A percentile compares a stretch with the other conserved stretches of the same genome.
phyloP scores from a whole-genome alignment of 2,329 filamentous ascomycete species.

The Colletotrichum sp. region DNA sequence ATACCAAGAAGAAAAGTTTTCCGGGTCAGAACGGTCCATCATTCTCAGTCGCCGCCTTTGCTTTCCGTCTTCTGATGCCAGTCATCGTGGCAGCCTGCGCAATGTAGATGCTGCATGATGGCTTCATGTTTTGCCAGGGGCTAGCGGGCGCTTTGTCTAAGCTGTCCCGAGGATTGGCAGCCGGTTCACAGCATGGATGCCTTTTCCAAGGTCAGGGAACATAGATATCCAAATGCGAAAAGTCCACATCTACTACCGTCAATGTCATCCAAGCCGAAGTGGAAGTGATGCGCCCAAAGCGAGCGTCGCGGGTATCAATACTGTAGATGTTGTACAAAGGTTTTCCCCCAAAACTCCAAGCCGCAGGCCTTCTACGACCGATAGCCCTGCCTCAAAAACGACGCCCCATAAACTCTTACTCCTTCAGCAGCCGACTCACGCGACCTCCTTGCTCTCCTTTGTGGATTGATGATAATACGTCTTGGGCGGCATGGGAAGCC shows the following conservation, averaged over 20 bases:
- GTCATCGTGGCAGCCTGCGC: not conserved
- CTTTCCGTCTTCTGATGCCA: not conserved
- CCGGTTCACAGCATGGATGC: not conserved
- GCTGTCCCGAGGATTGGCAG: not conserved
- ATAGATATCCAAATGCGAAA: not conserved
- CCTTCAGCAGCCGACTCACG: not conserved
- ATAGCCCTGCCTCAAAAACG: not conserved
- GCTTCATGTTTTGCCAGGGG: not conserved
- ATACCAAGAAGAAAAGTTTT: conserved; percentile 17
- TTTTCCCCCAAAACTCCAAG: not conserved
- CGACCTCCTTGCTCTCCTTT: conserved; percentile 25
- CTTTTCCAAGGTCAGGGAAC: not conserved
- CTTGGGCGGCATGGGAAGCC: conserved; percentile 50
- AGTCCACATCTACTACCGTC: not conserved
- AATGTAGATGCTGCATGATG: not conserved
- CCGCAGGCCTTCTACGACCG: not conserved
- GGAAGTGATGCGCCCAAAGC: conserved; percentile 2
- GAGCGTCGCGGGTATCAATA: conserved; percentile 21
- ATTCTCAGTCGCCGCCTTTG: conserved; percentile 18
- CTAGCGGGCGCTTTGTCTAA: not conserved
- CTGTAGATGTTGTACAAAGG: not conserved
- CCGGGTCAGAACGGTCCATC: conserved; percentile 12
- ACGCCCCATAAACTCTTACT: not conserved
- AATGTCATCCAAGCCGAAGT: not conserved
- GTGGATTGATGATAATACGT: conserved; percentile 39